A percentile compares a stretch with the other conserved stretches of the same genome.
Conservation (phyloP, 371 early-diverging fungal species). For the Polyrhizophydium stewartii region DNA sequence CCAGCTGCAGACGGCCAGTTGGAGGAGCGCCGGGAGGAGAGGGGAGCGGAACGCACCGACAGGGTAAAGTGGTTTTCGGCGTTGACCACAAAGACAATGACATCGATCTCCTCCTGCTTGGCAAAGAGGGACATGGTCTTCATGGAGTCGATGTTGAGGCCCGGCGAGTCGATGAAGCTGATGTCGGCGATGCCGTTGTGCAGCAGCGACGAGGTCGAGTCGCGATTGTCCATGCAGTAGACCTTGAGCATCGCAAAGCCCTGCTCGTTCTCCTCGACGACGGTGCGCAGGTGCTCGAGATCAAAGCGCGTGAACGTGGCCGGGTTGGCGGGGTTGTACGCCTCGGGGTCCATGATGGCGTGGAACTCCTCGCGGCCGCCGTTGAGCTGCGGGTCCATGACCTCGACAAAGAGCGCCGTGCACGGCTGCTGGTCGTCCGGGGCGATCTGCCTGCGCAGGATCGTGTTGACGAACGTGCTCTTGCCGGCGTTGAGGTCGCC, state of each 20-base stretch:
- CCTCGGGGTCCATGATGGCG: slow-evolving; percentile 63
- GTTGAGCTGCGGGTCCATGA: slow-evolving; percentile 80
- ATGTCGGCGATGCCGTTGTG: slow-evolving; percentile 93
- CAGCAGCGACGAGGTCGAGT: slow-evolving; percentile 50
- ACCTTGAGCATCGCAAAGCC: slow-evolving; percentile 83
- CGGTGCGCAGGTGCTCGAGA: slow-evolving; percentile 40
- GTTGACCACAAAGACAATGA: slow-evolving; percentile 96
- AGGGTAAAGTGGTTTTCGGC: slow-evolving; percentile 98
- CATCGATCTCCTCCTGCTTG: slow-evolving; percentile 97
- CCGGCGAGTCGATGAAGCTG: slow-evolving; percentile 95
- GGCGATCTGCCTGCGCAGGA: slow-evolving; percentile 80
- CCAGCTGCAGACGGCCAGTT: not conserved
- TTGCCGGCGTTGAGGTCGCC: slow-evolving; percentile 98
- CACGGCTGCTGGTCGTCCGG: slow-evolving; percentile 97
- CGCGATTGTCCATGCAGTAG: slow-evolving; percentile 67
- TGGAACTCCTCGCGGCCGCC: slow-evolving; percentile 85
- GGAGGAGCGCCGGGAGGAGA: not conserved
- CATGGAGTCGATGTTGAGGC: slow-evolving; percentile 94
- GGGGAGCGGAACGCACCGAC: slow-evolving; percentile 57
- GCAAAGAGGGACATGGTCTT: slow-evolving; percentile 95
- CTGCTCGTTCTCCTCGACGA: slow-evolving; percentile 56
- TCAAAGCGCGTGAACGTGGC: slow-evolving; percentile 70
- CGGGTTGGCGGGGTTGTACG: slow-evolving; percentile 67
- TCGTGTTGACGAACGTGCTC: slow-evolving; percentile 92
- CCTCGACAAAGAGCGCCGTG: slow-evolving; percentile 92